Evolutionary conservation across 2,329 filamentous ascomycete species (phyloP), one percentile per base, ranked within the genome.

Genomic region (Ceratocystis diversiconidia): DNA sequence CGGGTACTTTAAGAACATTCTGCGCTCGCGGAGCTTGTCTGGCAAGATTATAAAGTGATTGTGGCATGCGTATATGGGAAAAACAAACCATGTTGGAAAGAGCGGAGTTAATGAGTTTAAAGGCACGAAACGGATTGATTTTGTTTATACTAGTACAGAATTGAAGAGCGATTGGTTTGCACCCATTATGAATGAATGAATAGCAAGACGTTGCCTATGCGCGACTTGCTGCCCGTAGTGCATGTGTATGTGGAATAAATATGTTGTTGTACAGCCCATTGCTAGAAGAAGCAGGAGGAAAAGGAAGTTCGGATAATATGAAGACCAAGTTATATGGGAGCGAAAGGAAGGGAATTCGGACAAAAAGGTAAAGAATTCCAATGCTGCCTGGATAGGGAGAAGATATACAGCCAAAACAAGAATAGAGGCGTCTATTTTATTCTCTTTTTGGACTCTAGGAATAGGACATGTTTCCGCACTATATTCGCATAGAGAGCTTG

Each of bases 401-500:
- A 22, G 30, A 12, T 59, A n/a, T 28, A 6, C 41, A 61, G n/a
- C 62, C 43, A 3, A 59, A 67, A 5, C 52, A 52, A 57, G 28
- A 22, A 30, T 25, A 30, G 69, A 52, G 17, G 22, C 4, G 63
- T 70, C 72, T 76, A 82, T 77, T 82, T 85, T 65, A 82, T 81
- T 74, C 87, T 87, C 74, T 90, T 88, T 75, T 95, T 96, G 73
- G 89, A 85, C 75, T 99, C 94, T 66, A 97, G 83, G 77, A 99
- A 99, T 36, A 99, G 82, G 41, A 99, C 94, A 78, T 96, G 89
- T 80, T 92, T 90, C 75, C 91, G 89, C 65, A 99, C 94, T 95
- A 71, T 36, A 28, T 30, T 19, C 17, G 7, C 32, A 25, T 17
- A 25, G 22, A 61, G 46, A 50, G 12, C 22, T n/a, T 17, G 61